A percentile compares a stretch with the other conserved stretches of the same genome.
phyloP scores from a whole-genome alignment of 257 asterid species.

The Eucommia ulmoides region DNA sequence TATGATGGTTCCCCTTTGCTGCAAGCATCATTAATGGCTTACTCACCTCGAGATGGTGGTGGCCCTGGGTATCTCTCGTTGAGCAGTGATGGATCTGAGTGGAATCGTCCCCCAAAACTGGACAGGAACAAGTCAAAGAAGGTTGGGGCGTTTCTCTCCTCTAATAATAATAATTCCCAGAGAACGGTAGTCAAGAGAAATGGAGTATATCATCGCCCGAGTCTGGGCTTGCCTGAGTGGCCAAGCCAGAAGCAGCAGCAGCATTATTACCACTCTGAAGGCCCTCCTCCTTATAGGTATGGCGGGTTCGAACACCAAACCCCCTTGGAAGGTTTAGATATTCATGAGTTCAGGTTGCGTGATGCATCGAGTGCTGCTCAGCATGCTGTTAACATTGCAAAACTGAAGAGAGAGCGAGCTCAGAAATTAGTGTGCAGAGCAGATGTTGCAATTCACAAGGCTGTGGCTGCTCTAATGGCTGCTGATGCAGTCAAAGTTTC shows the following conservation, averaged over 20 bases:
- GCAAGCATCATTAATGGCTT: conserved; percentile 36
- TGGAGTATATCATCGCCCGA: conserved; percentile 50
- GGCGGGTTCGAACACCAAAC: too few relatives aligned
- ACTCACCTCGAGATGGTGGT: conserved; percentile 48
- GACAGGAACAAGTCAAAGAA: conserved; percentile 47
- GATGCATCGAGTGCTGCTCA: conserved; percentile 62
- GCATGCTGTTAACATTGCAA: conserved; percentile 53
- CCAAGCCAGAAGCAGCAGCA: conserved; percentile 38
- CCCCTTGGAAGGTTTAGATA: conserved; percentile 34
- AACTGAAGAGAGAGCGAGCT: conserved; percentile 75
- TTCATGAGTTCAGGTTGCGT: conserved; percentile 51
- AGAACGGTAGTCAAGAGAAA: conserved; percentile 33
- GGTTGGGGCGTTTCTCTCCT: conserved; percentile 33
- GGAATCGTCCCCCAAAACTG: conserved; percentile 39
- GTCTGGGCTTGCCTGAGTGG: conserved; percentile 37
- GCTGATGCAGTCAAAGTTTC: conserved; percentile 71
- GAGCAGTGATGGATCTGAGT: conserved; percentile 41
- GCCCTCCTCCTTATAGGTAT: conserved; percentile 24
- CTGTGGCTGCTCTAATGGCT: conserved; percentile 59
- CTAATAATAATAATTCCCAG: conserved; percentile 27
- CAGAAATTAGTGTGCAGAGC: conserved; percentile 55
- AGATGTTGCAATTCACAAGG: conserved; percentile 74
- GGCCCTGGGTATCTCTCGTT: conserved; percentile 29
- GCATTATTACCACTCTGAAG: conserved; percentile 22
- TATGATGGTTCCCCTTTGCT: conserved; percentile 59